Conservation (phyloP, 768 basidiomycete genomes). For the Melanogaster broomeanus region DNA sequence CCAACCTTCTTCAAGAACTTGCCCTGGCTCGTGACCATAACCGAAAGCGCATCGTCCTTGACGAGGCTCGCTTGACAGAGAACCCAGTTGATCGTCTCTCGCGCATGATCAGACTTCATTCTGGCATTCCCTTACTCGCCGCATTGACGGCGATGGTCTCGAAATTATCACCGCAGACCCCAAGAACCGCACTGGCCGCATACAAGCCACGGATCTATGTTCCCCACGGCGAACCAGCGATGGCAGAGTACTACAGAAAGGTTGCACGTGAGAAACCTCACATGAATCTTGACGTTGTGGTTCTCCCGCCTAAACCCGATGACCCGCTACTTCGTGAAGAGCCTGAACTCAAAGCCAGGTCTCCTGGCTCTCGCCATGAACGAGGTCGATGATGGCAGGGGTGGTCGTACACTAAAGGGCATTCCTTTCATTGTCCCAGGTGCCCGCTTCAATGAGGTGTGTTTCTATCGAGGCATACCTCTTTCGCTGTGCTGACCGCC, state of each 20-base stretch:
- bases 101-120: slow-evolving; percentile 97
- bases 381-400: slow-evolving; percentile 76
- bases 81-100: slow-evolving; percentile 97
- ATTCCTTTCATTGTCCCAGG: slow-evolving; percentile 98
- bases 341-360: slow-evolving; percentile 91
- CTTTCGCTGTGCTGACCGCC: slow-evolving; percentile 7
- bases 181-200: slow-evolving; percentile 90
- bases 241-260: slow-evolving; percentile 93
- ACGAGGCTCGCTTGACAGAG: slow-evolving; percentile 95
- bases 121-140: slow-evolving; percentile 95
- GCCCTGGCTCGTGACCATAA: slow-evolving; percentile 95
- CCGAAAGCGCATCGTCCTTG: slow-evolving; percentile 95
- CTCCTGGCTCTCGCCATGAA: slow-evolving; percentile 96
- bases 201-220: slow-evolving; percentile 95
- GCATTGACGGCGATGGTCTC: slow-evolving; percentile 95
- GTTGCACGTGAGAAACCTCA: slow-evolving; percentile 93
- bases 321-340: slow-evolving; percentile 89
- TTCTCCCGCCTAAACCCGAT: slow-evolving; percentile 84
- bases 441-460: slow-evolving; percentile 89
- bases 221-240: slow-evolving; percentile 88
- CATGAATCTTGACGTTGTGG: slow-evolving; percentile 89
- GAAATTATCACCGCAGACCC: slow-evolving; percentile 98
- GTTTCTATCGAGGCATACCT: slow-evolving; percentile 19
- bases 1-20: slow-evolving; percentile 97
- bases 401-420: slow-evolving; percentile 83